These are phyloP conservation scores for Xylariomycetidae sp. DNA, from an alignment of 2,329 filamentous ascomycete genomes.

Conservation along the genomic window DNA sequence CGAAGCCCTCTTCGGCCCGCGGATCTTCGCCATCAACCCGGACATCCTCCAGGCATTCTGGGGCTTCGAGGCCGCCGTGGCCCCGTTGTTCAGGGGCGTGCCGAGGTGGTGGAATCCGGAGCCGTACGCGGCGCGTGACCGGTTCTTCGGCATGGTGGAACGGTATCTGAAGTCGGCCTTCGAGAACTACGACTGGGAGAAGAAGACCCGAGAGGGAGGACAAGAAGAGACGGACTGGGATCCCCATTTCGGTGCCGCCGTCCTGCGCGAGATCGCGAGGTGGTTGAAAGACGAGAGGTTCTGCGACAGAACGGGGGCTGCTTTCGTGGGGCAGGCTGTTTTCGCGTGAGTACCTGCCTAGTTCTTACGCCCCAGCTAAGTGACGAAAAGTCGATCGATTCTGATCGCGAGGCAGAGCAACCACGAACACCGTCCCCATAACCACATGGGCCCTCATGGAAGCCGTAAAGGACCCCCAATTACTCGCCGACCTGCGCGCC, in stretches of 20 bases:
- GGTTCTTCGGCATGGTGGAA: slow-evolving; percentile 9
- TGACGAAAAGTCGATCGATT: background rate
- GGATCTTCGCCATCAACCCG: slow-evolving; percentile 19
- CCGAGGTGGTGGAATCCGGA: slow-evolving; percentile 16
- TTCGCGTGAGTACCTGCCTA: slow-evolving; percentile 8
- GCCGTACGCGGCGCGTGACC: slow-evolving; percentile 13
- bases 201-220: too few species aligned
- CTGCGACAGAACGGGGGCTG: slow-evolving; percentile 3
- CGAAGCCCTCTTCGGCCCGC: slow-evolving; percentile 16
- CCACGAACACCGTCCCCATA: slow-evolving; percentile 25
- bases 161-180: slow-evolving; percentile 8
- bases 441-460: slow-evolving; percentile 26
- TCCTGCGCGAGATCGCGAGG: slow-evolving; percentile 13
- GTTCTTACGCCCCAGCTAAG: background rate
- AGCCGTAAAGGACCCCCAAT: slow-evolving; percentile 15
- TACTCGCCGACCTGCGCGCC: slow-evolving; percentile 14
- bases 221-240: slow-evolving; percentile 21
- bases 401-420: slow-evolving; percentile 11
- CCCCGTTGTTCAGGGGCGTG: slow-evolving; percentile 15
- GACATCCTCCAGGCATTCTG: slow-evolving; percentile 20
- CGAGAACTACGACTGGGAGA: slow-evolving; percentile 14
- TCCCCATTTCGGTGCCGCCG: slow-evolving; percentile 20
- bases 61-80: slow-evolving; percentile 18
- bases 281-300: slow-evolving; percentile 16
- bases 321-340: background rate